Conservation (phyloP, 768 basidiomycete genomes). For the Amanita muscaria region DNA sequence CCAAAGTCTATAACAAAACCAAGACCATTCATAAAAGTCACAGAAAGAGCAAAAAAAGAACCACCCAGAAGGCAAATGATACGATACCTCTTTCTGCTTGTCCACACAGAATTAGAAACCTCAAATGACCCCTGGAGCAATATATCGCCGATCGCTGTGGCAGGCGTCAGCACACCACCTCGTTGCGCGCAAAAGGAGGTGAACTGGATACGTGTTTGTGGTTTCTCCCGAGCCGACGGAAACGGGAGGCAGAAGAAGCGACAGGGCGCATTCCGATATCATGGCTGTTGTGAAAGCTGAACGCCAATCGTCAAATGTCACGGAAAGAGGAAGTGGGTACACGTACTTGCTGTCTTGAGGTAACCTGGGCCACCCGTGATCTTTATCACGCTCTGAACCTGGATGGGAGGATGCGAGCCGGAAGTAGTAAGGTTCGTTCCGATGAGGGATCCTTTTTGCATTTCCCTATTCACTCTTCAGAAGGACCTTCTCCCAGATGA, state of each 20-base stretch:
- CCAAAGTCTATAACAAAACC: too few species aligned
- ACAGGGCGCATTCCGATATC: conserved; percentile 70
- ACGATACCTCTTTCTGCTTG: not conserved
- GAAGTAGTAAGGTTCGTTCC: too few species aligned
- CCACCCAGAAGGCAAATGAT: too few species aligned
- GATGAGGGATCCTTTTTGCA: too few species aligned
- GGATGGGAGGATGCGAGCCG: conserved; percentile 32
- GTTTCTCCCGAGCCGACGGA: conserved; percentile 15
- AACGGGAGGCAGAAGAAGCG: conserved; percentile 45
- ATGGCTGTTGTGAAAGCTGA: conserved; percentile 43
- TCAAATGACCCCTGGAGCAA: conserved; percentile 54
- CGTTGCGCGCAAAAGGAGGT: conserved; percentile 47
- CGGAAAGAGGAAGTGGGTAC: too few species aligned
- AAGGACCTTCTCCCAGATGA: conserved; percentile 53
- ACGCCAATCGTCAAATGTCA: conserved; percentile 7
- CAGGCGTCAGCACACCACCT: conserved; percentile 81
- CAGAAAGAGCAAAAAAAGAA: too few species aligned
- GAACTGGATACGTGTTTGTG: conserved; percentile 18
- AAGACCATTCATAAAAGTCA: too few species aligned
- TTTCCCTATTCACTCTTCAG: conserved; percentile 52
- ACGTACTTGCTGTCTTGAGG: conserved; percentile 44
- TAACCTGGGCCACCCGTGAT: conserved; percentile 83
- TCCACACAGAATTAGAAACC: conserved; percentile 22
- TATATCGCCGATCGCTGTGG: conserved; percentile 72
- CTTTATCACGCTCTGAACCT: too few species aligned